These are phyloP conservation scores for Lipomyces sp. DNA, from an alignment of 805 yeast genomes.

Conservation along the genomic window DNA sequence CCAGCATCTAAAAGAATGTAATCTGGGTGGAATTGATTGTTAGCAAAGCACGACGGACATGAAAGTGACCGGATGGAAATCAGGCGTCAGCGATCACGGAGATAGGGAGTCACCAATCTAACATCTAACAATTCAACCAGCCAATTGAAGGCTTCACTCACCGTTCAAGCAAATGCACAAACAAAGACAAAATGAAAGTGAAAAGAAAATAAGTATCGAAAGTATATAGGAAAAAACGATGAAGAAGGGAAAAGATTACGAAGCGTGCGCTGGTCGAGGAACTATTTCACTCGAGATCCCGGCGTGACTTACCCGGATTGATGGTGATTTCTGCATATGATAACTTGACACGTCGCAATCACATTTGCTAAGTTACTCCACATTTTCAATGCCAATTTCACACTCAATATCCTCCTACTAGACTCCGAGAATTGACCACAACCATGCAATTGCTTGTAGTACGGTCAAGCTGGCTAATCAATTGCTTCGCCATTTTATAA, in stretches of 20 bases:
- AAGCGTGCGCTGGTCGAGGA: background rate
- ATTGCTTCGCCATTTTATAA: constrained; percentile 11
- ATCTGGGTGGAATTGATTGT: too few relatives aligned
- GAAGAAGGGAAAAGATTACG: background rate
- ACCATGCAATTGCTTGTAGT: constrained; percentile 2
- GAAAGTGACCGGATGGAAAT: too few relatives aligned
- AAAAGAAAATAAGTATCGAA: background rate
- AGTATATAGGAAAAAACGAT: background rate
- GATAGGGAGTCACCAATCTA: too few relatives aligned
- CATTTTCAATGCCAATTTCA: background rate
- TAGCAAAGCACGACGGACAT: too few relatives aligned
- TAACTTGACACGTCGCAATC: too few relatives aligned
- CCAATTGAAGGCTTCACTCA: too few relatives aligned
- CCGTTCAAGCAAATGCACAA: background rate
- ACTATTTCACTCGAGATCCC: constrained; percentile 1
- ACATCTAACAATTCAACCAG: too few relatives aligned
- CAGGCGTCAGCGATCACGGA: too few relatives aligned
- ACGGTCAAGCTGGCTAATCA: background rate
- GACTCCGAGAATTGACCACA: constrained; percentile 10
- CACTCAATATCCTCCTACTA: constrained; percentile 7
- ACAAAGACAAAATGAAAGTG: background rate
- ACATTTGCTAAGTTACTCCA: too few relatives aligned
- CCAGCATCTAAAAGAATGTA: too few relatives aligned
- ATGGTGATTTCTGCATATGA: too few relatives aligned
- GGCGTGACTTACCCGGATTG: constrained; percentile 1